These are phyloP conservation scores for Mrakia gelida DNA, from an alignment of 768 basidiomycete species.

Conservation along the genomic window DNA sequence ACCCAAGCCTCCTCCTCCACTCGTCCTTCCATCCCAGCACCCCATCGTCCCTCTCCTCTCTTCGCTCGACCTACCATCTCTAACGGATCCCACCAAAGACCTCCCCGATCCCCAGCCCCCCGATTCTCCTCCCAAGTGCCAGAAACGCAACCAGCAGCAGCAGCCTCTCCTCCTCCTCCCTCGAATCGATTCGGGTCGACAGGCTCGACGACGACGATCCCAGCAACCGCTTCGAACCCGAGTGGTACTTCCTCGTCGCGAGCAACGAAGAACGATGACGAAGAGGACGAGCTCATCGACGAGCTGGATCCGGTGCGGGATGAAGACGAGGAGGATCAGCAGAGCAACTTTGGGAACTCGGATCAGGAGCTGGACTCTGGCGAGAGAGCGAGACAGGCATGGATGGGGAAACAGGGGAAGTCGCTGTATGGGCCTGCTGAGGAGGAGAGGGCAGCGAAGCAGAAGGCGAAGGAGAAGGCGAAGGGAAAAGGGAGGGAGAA, in stretches of 20 bases:
- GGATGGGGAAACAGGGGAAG: background rate
- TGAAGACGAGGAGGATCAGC: too few relatives aligned
- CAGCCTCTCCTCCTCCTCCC: background rate
- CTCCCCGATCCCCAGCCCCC: background rate
- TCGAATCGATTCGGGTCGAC: background rate
- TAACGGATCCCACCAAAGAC: background rate
- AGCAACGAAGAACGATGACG: background rate
- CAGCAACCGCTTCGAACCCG: background rate
- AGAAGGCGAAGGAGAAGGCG: background rate
- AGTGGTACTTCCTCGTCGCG: background rate
- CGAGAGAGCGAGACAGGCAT: background rate
- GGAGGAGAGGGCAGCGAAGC: background rate
- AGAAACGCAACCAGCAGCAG: background rate
- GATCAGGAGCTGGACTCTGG: background rate
- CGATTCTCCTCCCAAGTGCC: background rate
- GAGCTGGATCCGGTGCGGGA: too few relatives aligned
- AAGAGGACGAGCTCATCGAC: background rate
- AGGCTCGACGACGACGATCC: background rate
- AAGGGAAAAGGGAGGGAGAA: background rate
- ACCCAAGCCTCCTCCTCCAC: background rate
- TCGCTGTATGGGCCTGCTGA: background rate
- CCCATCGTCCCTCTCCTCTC: background rate
- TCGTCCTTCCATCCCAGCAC: background rate
- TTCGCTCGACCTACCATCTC: background rate
- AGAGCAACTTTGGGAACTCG: conserved; percentile 1